phyloP scores from a whole-genome alignment of 1,284 basidiomycete species.

The Ceratobasidium sp. region DNA sequence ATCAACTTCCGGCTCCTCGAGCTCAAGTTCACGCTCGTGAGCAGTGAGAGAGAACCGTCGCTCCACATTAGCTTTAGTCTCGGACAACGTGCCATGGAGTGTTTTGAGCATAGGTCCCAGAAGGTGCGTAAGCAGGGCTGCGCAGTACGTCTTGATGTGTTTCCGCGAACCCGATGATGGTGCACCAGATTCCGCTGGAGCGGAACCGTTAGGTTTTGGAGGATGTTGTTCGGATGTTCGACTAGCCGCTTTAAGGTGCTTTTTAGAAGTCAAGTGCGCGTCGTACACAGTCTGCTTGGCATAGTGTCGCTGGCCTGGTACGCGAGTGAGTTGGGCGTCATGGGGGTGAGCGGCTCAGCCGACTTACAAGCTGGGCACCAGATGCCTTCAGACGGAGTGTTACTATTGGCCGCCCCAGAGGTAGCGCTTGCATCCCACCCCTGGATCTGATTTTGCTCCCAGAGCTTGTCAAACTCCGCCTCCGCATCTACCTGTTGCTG shows the following conservation, averaged over 20 bases:
- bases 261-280: constrained; percentile 92
- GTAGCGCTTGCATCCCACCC: constrained; percentile 71
- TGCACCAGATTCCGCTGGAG: constrained; percentile 44
- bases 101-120: constrained; percentile 68
- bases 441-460: constrained; percentile 77
- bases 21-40: constrained; percentile 92
- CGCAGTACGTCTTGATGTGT: constrained; percentile 67
- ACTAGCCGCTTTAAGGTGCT: constrained; percentile 88
- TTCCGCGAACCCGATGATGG: constrained; percentile 42
- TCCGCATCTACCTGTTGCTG: constrained; percentile 69
- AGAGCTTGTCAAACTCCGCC: constrained; percentile 75
- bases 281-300: constrained; percentile 98
- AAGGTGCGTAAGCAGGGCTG: constrained; percentile 78
- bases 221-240: constrained; percentile 50
- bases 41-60: constrained; percentile 95
- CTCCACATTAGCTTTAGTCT: constrained; percentile 96
- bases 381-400: constrained; percentile 64
- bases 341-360: constrained; percentile 35
- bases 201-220: constrained; percentile 25
- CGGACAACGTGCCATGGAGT: constrained; percentile 74
- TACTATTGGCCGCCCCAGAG: constrained; percentile 50
- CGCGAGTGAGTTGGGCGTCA: not conserved
- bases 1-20: constrained; percentile 77
- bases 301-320: constrained; percentile 86
- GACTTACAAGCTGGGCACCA: constrained; percentile 95